Evolutionary conservation across 169 alveolate genomes (phyloP).

Genomic region (Cryptosporidium felis): DNA sequence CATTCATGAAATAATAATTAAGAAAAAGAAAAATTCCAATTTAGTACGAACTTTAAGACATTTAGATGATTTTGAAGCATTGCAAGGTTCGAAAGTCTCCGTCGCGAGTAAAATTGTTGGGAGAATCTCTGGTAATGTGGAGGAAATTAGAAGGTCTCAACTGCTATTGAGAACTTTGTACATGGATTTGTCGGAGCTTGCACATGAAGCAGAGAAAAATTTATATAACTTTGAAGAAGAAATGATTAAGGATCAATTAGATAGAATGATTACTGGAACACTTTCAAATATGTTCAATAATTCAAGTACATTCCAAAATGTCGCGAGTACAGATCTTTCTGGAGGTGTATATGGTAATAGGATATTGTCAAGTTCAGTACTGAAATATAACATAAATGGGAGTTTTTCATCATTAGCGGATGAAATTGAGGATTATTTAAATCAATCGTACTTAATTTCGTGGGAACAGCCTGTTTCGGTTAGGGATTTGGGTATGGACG

Average conservation of each 20-base stretch:
- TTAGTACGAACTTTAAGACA: conserved; percentile 10
- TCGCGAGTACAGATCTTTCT: not conserved
- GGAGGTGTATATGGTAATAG: not conserved
- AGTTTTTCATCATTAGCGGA: not conserved
- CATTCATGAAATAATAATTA: conserved; percentile 28
- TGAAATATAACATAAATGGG: not conserved
- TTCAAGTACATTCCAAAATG: not conserved
- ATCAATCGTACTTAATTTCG: not conserved
- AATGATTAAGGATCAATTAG: not conserved
- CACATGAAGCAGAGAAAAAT: not conserved
- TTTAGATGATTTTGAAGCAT: conserved; percentile 12
- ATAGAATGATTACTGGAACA: not conserved
- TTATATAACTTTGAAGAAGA: not conserved
- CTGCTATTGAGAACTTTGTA: not conserved
- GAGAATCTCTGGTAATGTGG: not conserved
- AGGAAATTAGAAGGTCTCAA: not conserved
- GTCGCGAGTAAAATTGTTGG: conserved; percentile 31
- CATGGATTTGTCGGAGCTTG: conserved; percentile 26
- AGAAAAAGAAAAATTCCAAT: conserved; percentile 29
- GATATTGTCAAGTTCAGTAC: not conserved
- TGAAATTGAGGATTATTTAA: conserved; percentile 4
- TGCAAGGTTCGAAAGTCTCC: conserved; percentile 2
- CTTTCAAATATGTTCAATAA: conserved; percentile 16
- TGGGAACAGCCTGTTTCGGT: not conserved
- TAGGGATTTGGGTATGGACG: not conserved